Percentiles rank a stretch among this genome's conserved stretches.
phyloP scores from a whole-genome alignment of 768 basidiomycete species.

The Suillus tomentosus region DNA sequence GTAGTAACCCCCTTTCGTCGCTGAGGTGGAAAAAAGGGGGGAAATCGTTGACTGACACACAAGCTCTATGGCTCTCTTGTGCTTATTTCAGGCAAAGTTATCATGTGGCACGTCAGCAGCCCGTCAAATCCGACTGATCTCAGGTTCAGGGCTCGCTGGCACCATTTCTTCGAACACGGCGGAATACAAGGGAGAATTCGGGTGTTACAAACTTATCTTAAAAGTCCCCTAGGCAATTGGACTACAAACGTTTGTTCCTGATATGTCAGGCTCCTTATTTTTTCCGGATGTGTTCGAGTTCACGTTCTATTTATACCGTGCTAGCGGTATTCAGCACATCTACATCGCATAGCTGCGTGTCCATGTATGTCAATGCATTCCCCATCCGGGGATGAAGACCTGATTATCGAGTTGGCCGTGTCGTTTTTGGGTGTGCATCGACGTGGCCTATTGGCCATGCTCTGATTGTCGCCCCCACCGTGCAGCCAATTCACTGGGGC shows the following conservation, averaged over 20 bases:
- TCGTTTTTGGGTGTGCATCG: not conserved
- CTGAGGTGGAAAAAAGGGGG: not conserved
- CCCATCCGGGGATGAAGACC: not conserved
- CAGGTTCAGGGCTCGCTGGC: not conserved
- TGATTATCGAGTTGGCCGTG: not conserved
- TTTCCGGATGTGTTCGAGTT: not conserved
- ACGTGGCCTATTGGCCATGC: not conserved
- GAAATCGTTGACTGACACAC: not conserved
- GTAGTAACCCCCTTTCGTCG: not conserved
- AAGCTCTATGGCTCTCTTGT: not conserved
- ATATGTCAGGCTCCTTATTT: not conserved
- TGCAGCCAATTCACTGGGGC: not conserved
- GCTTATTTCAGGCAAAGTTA: not conserved
- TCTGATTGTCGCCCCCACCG: not conserved
- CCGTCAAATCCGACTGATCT: not conserved
- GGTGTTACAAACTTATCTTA: not conserved
- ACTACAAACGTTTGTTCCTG: not conserved
- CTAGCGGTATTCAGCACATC: not conserved
- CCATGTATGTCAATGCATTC: not conserved
- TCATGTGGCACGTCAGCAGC: not conserved
- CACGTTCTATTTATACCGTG: not conserved
- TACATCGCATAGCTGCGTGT: not conserved
- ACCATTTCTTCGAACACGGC: not conserved
- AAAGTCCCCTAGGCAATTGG: not conserved
- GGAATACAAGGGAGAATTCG: not conserved